phyloP scores from a whole-genome alignment of 2,329 filamentous ascomycete genomes.

The Claviceps paspali region DNA sequence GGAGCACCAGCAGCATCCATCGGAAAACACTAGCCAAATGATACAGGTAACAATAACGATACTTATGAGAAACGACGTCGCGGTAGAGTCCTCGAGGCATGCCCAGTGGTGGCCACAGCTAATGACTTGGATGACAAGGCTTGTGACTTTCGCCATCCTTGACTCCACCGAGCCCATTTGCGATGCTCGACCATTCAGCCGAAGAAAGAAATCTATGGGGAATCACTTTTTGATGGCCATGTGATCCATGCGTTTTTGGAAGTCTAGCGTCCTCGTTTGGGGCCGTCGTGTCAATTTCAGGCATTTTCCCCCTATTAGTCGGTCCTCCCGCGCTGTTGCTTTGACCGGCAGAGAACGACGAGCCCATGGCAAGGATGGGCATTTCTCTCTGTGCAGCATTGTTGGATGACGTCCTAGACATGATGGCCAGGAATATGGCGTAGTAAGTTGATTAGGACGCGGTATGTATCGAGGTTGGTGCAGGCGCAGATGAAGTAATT shows the following conservation, averaged over 20 bases:
- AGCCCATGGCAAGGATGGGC: not conserved
- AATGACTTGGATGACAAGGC: slow-evolving; percentile 25
- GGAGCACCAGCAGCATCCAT: slow-evolving; percentile 31
- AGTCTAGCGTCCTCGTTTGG: not conserved
- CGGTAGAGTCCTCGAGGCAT: slow-evolving; percentile 34
- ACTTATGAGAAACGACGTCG: slow-evolving; percentile 29
- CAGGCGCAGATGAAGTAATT: not conserved
- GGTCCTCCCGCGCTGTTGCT: not conserved
- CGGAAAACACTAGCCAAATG: slow-evolving; percentile 26
- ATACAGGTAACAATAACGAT: slow-evolving; percentile 29
- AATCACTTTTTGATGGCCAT: slow-evolving; percentile 8
- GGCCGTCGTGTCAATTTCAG: not conserved
- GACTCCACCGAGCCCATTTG: slow-evolving; percentile 31
- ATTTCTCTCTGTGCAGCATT: not conserved
- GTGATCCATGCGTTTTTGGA: slow-evolving; percentile 4
- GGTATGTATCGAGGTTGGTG: not conserved
- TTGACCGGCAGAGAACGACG: not conserved
- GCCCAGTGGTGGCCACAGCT: slow-evolving; percentile 30
- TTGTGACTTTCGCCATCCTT: slow-evolving; percentile 27
- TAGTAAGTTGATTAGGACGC: not conserved
- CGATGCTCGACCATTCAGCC: slow-evolving; percentile 30
- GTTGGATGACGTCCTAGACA: not conserved
- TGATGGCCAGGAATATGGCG: not conserved
- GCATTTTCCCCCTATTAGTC: not conserved
- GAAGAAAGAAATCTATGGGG: slow-evolving; percentile 26